Conservation (phyloP, 768 basidiomycete species). For the Tricholoma sp. region DNA sequence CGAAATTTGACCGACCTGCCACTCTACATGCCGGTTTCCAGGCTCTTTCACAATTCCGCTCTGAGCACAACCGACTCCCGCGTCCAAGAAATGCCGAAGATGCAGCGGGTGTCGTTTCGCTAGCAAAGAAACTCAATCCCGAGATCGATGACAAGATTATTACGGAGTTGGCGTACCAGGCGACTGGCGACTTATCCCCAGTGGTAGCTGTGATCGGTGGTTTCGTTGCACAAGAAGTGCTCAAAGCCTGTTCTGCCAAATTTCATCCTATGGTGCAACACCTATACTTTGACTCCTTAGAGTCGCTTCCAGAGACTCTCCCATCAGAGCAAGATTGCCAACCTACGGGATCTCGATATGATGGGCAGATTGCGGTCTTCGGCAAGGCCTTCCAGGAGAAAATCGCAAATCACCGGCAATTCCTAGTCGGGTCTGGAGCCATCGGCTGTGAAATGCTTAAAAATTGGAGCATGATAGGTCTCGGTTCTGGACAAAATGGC, state of each 20-base stretch:
- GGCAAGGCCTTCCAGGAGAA: slow-evolving; percentile 90
- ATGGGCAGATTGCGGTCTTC: slow-evolving; percentile 94
- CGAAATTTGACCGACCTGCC: slow-evolving; percentile 90
- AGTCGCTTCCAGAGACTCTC: slow-evolving; percentile 74
- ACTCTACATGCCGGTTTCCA: slow-evolving; percentile 94
- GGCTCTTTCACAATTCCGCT: slow-evolving; percentile 76
- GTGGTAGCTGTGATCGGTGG: slow-evolving; percentile 92
- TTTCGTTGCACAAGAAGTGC: slow-evolving; percentile 95
- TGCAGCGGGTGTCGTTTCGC: slow-evolving; percentile 59
- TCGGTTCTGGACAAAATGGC: slow-evolving; percentile 76
- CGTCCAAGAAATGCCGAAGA: slow-evolving; percentile 80
- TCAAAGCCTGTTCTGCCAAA: slow-evolving; percentile 96
- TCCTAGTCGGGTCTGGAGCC: slow-evolving; percentile 97
- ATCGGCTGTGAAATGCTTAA: slow-evolving; percentile 99
- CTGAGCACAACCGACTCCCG: slow-evolving; percentile 65
- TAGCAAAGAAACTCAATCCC: slow-evolving; percentile 74
- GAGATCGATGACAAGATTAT: slow-evolving; percentile 80
- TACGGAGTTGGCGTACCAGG: slow-evolving; percentile 86
- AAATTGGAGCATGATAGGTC: slow-evolving; percentile 99
- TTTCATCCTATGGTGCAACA: slow-evolving; percentile 96
- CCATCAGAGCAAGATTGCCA: slow-evolving; percentile 83
- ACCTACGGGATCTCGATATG: slow-evolving; percentile 81
- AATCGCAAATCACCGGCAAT: slow-evolving; percentile 85
- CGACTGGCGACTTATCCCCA: slow-evolving; percentile 85
- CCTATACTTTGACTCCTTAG: slow-evolving; percentile 96